phyloP scores from a whole-genome alignment of 208 protist species.

The Leptomonas seymouri region DNA sequence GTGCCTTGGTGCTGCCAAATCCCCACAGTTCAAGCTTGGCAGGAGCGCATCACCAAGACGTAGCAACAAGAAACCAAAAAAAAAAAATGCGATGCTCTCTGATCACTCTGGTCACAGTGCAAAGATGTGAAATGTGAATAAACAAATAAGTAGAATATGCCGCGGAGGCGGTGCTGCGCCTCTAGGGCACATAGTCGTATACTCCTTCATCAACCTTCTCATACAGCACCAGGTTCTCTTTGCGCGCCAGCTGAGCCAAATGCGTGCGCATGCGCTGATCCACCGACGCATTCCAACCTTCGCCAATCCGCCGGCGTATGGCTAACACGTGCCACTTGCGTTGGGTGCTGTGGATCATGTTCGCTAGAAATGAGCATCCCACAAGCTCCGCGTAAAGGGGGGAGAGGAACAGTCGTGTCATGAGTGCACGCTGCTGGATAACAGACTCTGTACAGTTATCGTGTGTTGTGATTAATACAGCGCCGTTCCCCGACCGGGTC shows the following conservation, averaged over 20 bases:
- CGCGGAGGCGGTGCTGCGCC: neutral
- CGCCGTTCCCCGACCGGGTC: neutral
- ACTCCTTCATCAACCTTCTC: slow-evolving; percentile 59
- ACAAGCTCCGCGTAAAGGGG: slow-evolving; percentile 45
- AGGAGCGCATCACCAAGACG: no score
- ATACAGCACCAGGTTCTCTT: slow-evolving; percentile 64
- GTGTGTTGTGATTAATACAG: slow-evolving; percentile 55
- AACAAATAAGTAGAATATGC: slow-evolving; percentile 7
- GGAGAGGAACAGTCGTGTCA: slow-evolving; percentile 66
- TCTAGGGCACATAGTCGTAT: slow-evolving; percentile 51
- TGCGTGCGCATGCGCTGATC: slow-evolving; percentile 3
- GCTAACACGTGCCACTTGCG: slow-evolving; percentile 70
- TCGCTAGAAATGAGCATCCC: slow-evolving; percentile 25
- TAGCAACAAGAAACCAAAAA: no score
- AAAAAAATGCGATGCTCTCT: no score
- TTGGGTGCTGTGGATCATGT: slow-evolving; percentile 32
- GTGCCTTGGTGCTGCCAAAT: no score
- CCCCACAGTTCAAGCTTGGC: no score
- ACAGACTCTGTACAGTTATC: slow-evolving; percentile 39
- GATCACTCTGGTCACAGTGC: no score
- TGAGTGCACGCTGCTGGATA: slow-evolving; percentile 53
- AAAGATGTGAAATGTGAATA: neutral
- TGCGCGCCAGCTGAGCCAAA: slow-evolving; percentile 36
- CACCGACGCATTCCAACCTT: neutral
- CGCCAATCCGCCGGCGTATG: slow-evolving; percentile 31